phyloP scores from a whole-genome alignment of 2,329 filamentous ascomycete species.

The Teratosphaeria gauchensis region DNA sequence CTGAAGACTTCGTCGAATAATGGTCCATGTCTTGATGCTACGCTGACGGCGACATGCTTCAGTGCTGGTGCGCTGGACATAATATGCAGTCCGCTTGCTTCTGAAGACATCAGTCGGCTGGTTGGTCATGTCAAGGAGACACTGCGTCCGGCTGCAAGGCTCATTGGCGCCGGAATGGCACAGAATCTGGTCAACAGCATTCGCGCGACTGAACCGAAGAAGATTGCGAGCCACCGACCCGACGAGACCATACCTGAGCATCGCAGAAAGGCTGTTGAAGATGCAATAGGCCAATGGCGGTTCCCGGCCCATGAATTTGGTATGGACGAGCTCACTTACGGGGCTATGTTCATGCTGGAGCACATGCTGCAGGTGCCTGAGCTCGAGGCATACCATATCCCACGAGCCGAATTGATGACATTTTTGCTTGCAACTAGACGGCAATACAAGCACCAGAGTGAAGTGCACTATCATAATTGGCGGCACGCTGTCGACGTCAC shows the following conservation, averaged over 20 bases:
- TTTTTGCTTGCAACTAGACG: conserved; percentile 82
- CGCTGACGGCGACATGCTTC: conserved; percentile 48
- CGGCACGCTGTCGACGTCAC: conserved; percentile 93
- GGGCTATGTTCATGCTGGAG: conserved; percentile 77
- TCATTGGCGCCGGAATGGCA: conserved; percentile 22
- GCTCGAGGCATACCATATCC: conserved; percentile 51
- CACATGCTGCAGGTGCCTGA: conserved; percentile 78
- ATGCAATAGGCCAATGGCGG: conserved; percentile 67
- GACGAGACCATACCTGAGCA: conserved; percentile 59
- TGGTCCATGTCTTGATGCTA: conserved; percentile 8
- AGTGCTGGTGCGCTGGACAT: conserved; percentile 84
- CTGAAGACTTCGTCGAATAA: conserved; percentile 6
- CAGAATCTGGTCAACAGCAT: conserved; percentile 22
- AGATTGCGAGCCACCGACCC: conserved; percentile 26
- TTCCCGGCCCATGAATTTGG: conserved; percentile 85
- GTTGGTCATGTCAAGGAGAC: conserved; percentile 23
- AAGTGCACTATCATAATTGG: conserved; percentile 76
- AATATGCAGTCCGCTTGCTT: conserved; percentile 66
- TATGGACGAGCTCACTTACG: conserved; percentile 83
- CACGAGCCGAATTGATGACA: conserved; percentile 55
- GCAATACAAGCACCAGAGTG: conserved; percentile 67
- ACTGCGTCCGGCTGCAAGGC: conserved; percentile 16
- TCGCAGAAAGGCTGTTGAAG: conserved; percentile 49
- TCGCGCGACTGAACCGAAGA: conserved; percentile 8
- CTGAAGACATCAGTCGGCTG: conserved; percentile 36